Base-by-base conservation (phyloP, 805 yeast species). In the Kodamaea laetipori region DNA sequence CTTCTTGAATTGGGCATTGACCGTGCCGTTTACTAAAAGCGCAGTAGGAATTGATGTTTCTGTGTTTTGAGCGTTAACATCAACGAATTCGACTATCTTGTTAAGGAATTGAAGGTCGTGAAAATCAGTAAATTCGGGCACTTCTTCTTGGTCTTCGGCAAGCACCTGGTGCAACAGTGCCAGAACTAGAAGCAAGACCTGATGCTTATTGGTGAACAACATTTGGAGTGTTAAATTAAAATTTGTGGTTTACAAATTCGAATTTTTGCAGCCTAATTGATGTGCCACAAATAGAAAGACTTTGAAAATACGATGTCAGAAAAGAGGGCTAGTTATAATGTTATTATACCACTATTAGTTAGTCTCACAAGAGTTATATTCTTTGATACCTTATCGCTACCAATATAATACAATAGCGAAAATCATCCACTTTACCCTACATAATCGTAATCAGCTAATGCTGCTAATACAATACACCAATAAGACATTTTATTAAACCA, bases 91-190 rank as follows among this genome's bases (percentile, higher is more conserved):
- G 3, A 39, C 43, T 3, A 39, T 36, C 13, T 31, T 33, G 16
- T 39, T 39, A 18, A 39, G 37, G 12, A 39, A 39, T 26, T 39
- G 37, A 25, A 39, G 21, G 32, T 39, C 43, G 9, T 33, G 34
- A 27, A 39, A 39, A 32, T 17, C 25, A 9, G 37, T 21, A 3
- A 30, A 19, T 28, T 15, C 23, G 3, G 36, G 30, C 6, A 10
- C 24, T 4, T 12, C 17, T 21, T 19, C 37, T 4, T 16, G 37
- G 2, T 19, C 26, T 17, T 18, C 37, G 8, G 42, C 42, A 30
- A 21, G 18, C 6, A 21, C 18, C 13, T 23, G 8, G 11, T 15
- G 10, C 13, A 23, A 7, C 19, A n/a, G 32, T 3, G 37, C 32
- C 17, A 33, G 28, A 5, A 39, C 30, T 5, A 33, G 32, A 10